These are phyloP conservation scores for Leccinum boreale DNA, from an alignment of 768 basidiomycete species.

Conservation along the genomic window DNA sequence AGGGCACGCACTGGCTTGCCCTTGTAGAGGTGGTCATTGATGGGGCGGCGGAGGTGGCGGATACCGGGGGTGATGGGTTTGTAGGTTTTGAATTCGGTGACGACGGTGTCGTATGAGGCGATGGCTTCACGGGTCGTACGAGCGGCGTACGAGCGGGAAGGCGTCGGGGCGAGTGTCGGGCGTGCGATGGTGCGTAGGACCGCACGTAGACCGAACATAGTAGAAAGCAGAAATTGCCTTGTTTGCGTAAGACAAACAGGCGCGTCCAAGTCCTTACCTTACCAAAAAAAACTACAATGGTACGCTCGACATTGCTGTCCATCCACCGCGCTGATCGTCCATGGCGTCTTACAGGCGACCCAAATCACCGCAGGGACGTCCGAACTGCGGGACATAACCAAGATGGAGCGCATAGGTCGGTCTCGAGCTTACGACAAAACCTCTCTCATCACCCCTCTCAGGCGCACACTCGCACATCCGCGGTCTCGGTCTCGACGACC, in stretches of 20 bases:
- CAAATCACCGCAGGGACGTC: conserved; percentile 76
- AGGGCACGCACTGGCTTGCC: conserved; percentile 83
- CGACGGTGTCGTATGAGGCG: conserved; percentile 39
- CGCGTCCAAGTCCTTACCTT: conserved; percentile 20
- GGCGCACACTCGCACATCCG: conserved; percentile 94
- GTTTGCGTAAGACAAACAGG: conserved; percentile 34
- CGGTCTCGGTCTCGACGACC: conserved; percentile 89
- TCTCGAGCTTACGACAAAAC: neutral
- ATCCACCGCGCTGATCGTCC: conserved; percentile 1
- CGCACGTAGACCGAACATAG: conserved; percentile 20
- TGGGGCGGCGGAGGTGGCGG: conserved; percentile 81
- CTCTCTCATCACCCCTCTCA: conserved; percentile 26
- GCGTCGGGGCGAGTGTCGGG: conserved; percentile 1
- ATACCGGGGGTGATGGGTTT: conserved; percentile 85
- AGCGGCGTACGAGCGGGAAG: conserved; percentile 35
- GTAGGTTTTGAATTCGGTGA: conserved; percentile 76
- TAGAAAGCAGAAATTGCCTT: neutral
- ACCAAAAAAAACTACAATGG: conserved; percentile 22
- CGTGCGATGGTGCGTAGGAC: conserved; percentile 14
- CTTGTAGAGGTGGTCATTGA: conserved; percentile 78
- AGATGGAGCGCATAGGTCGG: conserved; percentile 86
- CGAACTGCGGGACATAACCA: conserved; percentile 81
- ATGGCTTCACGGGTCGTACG: conserved; percentile 30
- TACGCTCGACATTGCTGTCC: conserved; percentile 7
- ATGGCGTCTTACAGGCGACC: conserved; percentile 44